phyloP scores from a whole-genome alignment of 2,329 filamentous ascomycete genomes.

The Phaeosphaeriaceae sp. region DNA sequence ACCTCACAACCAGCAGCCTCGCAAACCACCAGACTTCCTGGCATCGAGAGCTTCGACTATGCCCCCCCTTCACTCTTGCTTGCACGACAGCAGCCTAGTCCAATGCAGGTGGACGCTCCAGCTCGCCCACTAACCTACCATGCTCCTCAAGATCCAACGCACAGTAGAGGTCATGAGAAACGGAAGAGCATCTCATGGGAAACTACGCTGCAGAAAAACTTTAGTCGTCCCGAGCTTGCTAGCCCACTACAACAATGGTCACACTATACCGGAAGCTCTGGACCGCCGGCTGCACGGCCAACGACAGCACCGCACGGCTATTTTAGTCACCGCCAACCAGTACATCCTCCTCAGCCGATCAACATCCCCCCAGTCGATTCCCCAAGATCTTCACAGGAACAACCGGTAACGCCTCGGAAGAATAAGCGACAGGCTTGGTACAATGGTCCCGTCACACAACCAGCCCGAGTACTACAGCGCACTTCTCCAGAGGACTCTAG shows the following conservation, averaged over 20 bases:
- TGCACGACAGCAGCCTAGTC: slow-evolving; percentile 69
- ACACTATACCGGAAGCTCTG: slow-evolving; percentile 35
- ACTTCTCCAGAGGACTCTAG: slow-evolving; percentile 63
- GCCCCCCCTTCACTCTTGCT: slow-evolving; percentile 68
- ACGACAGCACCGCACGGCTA: slow-evolving; percentile 50
- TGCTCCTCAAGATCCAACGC: slow-evolving; percentile 35
- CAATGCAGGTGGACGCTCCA: slow-evolving; percentile 75
- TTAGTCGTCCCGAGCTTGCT: slow-evolving; percentile 71
- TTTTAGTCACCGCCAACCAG: slow-evolving; percentile 34
- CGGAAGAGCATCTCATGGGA: slow-evolving; percentile 63
- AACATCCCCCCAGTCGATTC: slow-evolving; percentile 41
- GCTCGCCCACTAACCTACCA: slow-evolving; percentile 51
- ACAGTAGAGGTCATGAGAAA: slow-evolving; percentile 36
- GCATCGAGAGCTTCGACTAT: slow-evolving; percentile 90
- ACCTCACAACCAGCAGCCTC: slow-evolving; percentile 60
- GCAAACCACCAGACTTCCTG: slow-evolving; percentile 75
- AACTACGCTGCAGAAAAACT: slow-evolving; percentile 67
- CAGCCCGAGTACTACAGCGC: slow-evolving; percentile 48
- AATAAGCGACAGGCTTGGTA: slow-evolving; percentile 76
- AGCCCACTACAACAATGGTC: slow-evolving; percentile 47
- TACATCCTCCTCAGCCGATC: slow-evolving; percentile 29
- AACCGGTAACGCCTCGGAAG: slow-evolving; percentile 61
- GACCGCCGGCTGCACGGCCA: slow-evolving; percentile 32
- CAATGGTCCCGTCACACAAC: slow-evolving; percentile 57
- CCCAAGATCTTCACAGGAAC: slow-evolving; percentile 47